Conservation (phyloP, 129 eudicot species). For the Helianthus annuus region HanXRQr2.0-SUNRISE NC_035436.2:198142755-198143254, state of each 20-base stretch:
- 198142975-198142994: not conserved
- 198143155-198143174: too few species aligned
- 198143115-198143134: too few species aligned
- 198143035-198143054: too few species aligned
- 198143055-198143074: too few species aligned
- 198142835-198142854: constrained; percentile 68
- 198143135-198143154: too few species aligned
- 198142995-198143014: not conserved
- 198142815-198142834: constrained; percentile 25
- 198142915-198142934: constrained; percentile 61
- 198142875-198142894: constrained; percentile 71
- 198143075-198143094: not conserved
- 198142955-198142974: constrained; percentile 45
- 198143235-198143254: too few species aligned
- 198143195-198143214: too few species aligned
- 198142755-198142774: not conserved
- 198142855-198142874: constrained; percentile 77
- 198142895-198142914: constrained; percentile 68
- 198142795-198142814: constrained; percentile 39
- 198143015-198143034: too few species aligned
- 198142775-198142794: constrained; percentile 49
- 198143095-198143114: not conserved
- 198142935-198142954: constrained; percentile 68
- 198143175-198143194: too few species aligned
- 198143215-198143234: too few species aligned